Evolutionary conservation across 306 rosid species (phyloP).

Genomic region (Castanea crenata): DNA sequence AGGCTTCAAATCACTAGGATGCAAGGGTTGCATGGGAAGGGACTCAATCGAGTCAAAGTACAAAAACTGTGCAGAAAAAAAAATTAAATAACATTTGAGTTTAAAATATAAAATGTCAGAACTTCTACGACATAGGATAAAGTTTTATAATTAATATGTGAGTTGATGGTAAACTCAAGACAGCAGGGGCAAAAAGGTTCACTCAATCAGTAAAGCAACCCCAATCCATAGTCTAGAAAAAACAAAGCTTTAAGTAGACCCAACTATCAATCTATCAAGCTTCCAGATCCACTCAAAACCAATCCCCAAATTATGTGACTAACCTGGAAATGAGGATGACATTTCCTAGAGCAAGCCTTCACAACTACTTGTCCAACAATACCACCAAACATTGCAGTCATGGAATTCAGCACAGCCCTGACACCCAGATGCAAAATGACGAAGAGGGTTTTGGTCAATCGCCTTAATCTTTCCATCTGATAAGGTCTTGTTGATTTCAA

Average conservation of each 20-base stretch:
- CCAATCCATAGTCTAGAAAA: background rate
- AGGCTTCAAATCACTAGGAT: constrained; percentile 71
- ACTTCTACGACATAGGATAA: background rate
- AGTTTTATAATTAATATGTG: background rate
- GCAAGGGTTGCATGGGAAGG: constrained; percentile 78
- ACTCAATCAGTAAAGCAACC: background rate
- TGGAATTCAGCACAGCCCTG: constrained; percentile 82
- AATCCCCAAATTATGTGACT: background rate
- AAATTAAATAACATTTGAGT: background rate
- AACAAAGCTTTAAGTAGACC: background rate
- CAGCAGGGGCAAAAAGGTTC: background rate
- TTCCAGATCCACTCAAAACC: background rate
- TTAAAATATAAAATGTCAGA: background rate
- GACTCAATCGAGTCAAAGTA: constrained; percentile 95
- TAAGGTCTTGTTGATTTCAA: constrained; percentile 45
- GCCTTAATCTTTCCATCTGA: constrained; percentile 66
- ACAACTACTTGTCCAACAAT: constrained; percentile 95
- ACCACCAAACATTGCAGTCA: constrained; percentile 99
- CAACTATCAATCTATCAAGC: background rate
- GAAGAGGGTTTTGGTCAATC: constrained; percentile 65
- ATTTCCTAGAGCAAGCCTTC: constrained; percentile 95
- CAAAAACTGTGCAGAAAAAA: constrained; percentile 61
- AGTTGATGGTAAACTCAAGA: background rate
- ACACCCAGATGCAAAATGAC: constrained; percentile 82
- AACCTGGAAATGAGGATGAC: constrained; percentile 90